Percentiles rank a stretch among this genome's conserved stretches.
These are phyloP conservation scores for Rubia tinctorum DNA, from an alignment of 305 asterid species.

Conservation along the genomic window DNA sequence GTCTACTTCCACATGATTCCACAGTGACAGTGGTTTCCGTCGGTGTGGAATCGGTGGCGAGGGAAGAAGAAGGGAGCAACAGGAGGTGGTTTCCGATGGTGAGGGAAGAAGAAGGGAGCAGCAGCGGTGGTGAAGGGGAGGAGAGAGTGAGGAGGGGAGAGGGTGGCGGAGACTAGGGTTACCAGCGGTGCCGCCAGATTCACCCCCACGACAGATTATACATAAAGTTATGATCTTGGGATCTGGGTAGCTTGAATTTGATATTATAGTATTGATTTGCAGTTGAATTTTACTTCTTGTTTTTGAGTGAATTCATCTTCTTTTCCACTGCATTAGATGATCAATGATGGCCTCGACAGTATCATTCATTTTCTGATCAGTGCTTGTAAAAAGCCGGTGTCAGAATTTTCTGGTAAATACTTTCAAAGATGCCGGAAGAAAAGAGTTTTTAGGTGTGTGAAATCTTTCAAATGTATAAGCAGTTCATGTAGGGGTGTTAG, in stretches of 20 bases:
- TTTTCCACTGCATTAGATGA: background rate
- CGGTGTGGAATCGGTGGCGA: no score
- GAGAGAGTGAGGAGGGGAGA: no score
- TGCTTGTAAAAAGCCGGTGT: slow-evolving; percentile 24
- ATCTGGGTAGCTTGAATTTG: background rate
- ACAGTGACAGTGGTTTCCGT: no score
- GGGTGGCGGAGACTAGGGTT: no score
- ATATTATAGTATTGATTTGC: background rate
- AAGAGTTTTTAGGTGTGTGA: slow-evolving; percentile 19
- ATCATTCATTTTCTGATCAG: slow-evolving; percentile 31
- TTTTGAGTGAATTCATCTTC: background rate
- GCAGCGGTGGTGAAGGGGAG: no score
- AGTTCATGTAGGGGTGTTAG: slow-evolving; percentile 14
- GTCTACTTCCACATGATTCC: no score
- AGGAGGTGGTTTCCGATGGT: no score
- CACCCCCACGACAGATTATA: background rate
- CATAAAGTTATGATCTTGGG: background rate
- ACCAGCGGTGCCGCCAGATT: no score
- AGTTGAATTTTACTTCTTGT: slow-evolving; percentile 3
- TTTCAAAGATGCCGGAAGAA: slow-evolving; percentile 33
- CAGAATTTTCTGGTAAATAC: slow-evolving; percentile 22
- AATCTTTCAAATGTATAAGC: slow-evolving; percentile 23
- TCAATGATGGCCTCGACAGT: slow-evolving; percentile 41
- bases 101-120: no score
- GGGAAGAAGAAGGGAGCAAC: no score